phyloP scores from a whole-genome alignment of 2,329 filamentous ascomycete species.

The Amylocarpus encephaloides region DNA sequence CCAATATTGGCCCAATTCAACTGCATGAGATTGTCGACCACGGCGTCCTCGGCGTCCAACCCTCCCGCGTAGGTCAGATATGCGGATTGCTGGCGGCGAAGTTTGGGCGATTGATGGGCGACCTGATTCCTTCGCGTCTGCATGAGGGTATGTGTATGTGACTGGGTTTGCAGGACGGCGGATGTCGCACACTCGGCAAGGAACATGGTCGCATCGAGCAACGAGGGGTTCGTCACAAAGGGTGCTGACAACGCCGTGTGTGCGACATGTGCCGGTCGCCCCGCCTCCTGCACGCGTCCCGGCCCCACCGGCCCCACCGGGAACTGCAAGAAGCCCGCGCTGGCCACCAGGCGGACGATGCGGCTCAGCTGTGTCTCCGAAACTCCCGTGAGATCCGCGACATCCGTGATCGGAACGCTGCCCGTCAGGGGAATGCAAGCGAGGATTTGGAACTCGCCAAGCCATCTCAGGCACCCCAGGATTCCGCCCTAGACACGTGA shows the following conservation, averaged over 20 bases:
- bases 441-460: slow-evolving; percentile 37
- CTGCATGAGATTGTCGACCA: not conserved
- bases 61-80: slow-evolving; percentile 19
- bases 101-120: no score
- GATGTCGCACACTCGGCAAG: slow-evolving; percentile 33
- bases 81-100: slow-evolving; percentile 31
- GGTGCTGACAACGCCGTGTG: slow-evolving; percentile 36
- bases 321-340: slow-evolving; percentile 34
- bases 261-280: no score
- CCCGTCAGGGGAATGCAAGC: slow-evolving; percentile 38
- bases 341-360: slow-evolving; percentile 32
- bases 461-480: not conserved
- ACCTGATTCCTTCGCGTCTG: no score
- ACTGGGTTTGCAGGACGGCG: slow-evolving; percentile 32
- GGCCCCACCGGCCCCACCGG: no score
- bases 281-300: no score
- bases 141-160: no score
- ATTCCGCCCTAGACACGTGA: not conserved
- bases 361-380: slow-evolving; percentile 35
- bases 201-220: slow-evolving; percentile 36
- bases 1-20: not conserved
- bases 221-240: slow-evolving; percentile 32
- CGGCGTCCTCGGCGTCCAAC: not conserved
- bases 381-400: slow-evolving; percentile 37
- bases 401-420: slow-evolving; percentile 34